Evolutionary conservation across 2,329 filamentous ascomycete genomes (phyloP), one percentile per base, ranked within the genome.

Genomic region (Lachnellula suecica): DNA sequence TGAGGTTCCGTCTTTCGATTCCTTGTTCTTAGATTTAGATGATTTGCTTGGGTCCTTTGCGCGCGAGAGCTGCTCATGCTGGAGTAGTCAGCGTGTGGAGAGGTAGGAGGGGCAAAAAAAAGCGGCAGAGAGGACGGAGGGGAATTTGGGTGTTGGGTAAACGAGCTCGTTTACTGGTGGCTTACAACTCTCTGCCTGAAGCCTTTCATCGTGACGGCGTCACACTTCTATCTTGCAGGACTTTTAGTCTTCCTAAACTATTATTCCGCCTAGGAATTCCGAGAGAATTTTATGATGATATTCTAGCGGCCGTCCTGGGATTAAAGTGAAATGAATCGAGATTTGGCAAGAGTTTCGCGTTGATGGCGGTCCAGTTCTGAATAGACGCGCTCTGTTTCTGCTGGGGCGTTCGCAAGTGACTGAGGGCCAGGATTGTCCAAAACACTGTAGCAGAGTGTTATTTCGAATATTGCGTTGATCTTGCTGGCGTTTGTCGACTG

Each of bases 151-250:
- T 27, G 19, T 25, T 47, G 27, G 45, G 43, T 31, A 29, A 51
- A 20, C 31, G 29, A 44, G 40, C 24, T 24, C 15, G 11, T 38
- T 44, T 15, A 43, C 35, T 60, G 63, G 62, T 60, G 63, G 59
- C 89, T 81, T 84, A 96, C 91, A 81, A 97, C 91, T 88, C 89
- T 90, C 81, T 96, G 91, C 76, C 91, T 89, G 75, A 97, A 96
- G 72, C 91, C 89, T 79, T 96, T 97, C 93, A 97, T 97, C 75
- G 81, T 88, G 74, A 52, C 27, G 22, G 24, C 22, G 38, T 24
- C 40, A 19, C 24, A 22, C 9, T 40, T 44, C 49, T 54, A 50
- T 48, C n/a, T 34, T 29, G 13, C 24, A 20, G 31, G n/a, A n/a
- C 29, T 31, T 25, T 44, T 29, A 41, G 19, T 34, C 13, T 34